Base-by-base conservation (phyloP, 495 filamentous ascomycete species). In the Rusavskia elegans region DNA sequence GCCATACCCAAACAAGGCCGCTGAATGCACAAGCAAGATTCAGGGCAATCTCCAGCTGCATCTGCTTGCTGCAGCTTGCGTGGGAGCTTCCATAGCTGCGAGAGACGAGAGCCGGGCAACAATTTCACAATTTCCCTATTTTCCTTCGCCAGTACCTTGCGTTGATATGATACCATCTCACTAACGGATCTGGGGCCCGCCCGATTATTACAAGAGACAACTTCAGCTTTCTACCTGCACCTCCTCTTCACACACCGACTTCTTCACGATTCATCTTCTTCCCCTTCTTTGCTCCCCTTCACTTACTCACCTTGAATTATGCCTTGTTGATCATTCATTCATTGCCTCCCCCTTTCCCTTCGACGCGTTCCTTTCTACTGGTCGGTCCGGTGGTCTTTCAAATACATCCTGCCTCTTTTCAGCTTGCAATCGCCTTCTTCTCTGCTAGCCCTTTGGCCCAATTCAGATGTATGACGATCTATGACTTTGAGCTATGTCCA, bases 251-350 rank as follows among this genome's bases (percentile, higher is more conserved):
- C 38, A 29, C 41, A 54, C 52, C 44, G 23, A 52, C 49, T 57
- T 53, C 55, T 53, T 55, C 45, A 35, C 10, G 5, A 41, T 50
- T 54, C 51, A 51, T 27, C 48, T 51, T 48, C 50, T 54, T 38
- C 39, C 55, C 14, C 50, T 27, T 52, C 51, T 53, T 46, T 57
- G 32, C 1, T 35, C 32, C 32, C 32, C 32, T 35, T 35, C 32
- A 35, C 32, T 35, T 35, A 35, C 32, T 35, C 32, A 14, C 32
- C 32, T 35, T 35, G 32, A 35, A 35, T 35, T 11, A 35, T 35
- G 32, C 32, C 32, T 35, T 35, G 8, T 35, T 35, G 32, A 35
- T 14, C 9, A 10, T 35, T 35, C 32, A 14, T 35, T 35, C 32
- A 10, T 11, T 35, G 25, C 25, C 32, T 7, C 25, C n/a, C 42